Evolutionary conservation across 1,284 basidiomycete species (phyloP), one percentile per base, ranked within the genome.

Genomic region (Calocybe gambosa): DNA sequence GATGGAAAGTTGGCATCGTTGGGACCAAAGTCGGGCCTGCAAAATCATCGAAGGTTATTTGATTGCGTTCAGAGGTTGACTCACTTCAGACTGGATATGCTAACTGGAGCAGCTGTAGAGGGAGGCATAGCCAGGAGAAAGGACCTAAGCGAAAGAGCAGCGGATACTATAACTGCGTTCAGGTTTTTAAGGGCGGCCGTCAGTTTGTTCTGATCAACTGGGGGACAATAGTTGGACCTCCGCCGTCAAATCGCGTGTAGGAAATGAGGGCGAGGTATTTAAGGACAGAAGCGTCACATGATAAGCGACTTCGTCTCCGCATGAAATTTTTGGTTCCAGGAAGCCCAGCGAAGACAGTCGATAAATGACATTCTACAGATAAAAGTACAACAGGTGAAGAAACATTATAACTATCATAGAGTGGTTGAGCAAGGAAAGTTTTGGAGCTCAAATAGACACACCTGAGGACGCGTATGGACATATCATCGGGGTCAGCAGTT

Each of bases 21-120:
- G 20, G 58, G 58, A 8, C 68, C 69, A 52, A 71, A 69, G 54
- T 69, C 65, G 18, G 68, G 67, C 44, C 69, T 70, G 8, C n/a
- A 15, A n/a, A 34, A n/a, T 8, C 13, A 16, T 15, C 15, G 31
- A 4, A n/a, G n/a, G 31, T 15, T 46, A 15, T 15, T 12, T 34
- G 15, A 34, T 46, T 5, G 38, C 20, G n/a, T 25, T 21, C 29
- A 35, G 16, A 10, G 25, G 5, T 25, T 19, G 3, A 50, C 47
- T 46, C 40, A 55, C 57, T 43, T 49, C 34, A 58, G 50, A 15
- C 10, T 3, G 31, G 31, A 16, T n/a, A 34, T 3, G n/a, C 10
- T 34, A 15, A 3, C 15, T 12, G 31, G 18, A 5, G 26, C 15
- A 15, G 21, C 23, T 13, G 23, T 19, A 43, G 13, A 25, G 35